Base-by-base conservation (phyloP, 2,329 filamentous ascomycete genomes). In the Fusarium mexicanum region DNA sequence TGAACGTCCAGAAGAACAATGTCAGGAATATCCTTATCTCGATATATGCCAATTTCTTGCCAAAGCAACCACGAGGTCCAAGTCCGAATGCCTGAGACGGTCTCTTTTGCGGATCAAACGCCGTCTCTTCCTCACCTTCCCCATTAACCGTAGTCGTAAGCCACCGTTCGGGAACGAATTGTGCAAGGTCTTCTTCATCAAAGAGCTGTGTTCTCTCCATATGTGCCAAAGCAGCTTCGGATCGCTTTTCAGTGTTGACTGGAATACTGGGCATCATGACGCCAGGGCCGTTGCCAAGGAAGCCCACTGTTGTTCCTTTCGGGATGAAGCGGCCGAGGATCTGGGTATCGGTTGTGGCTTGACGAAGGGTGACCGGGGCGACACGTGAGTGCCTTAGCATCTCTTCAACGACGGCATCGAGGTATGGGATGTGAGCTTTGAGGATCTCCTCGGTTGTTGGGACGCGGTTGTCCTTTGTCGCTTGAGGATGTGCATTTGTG, bases 401-500 rank as follows among this genome's bases (percentile, higher is more conserved):
- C 64, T 86, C 83, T 60, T 84, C 82, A 4, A 84, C 69, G 6
- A 80, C 75, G 9, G 82, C 83, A 41, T 85, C 83, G 2, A 85
- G 78, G 67, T 83, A 84, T 1, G 80, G 79, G 3, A 82, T 69
- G 0, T 76, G 67, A 7, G 75, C 58, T n/a, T 59, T 60, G 2
- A 64, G 65, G 3, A 84, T 77, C 68, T 84, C 83, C 4, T 72
- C 38, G 4, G 75, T 70, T 0, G 74, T 77, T 4, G 80, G 82
- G 8, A 66, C 26, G 3, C 81, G 77, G 0, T 57, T 44, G 8
- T 76, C 73, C 0, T 44, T 29, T 1, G 40, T 29, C 1, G 81
- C 81, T 1, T 68, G 43, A 20, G 74, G 43, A 5, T 76, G 69
- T 0, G 78, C 78, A 0, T 67, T 60, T 1, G 59, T 65, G 2